Percentiles rank a stretch among this genome's conserved stretches.
phyloP scores from a whole-genome alignment of 768 basidiomycete species.

The Hortiboletus campestris region DNA sequence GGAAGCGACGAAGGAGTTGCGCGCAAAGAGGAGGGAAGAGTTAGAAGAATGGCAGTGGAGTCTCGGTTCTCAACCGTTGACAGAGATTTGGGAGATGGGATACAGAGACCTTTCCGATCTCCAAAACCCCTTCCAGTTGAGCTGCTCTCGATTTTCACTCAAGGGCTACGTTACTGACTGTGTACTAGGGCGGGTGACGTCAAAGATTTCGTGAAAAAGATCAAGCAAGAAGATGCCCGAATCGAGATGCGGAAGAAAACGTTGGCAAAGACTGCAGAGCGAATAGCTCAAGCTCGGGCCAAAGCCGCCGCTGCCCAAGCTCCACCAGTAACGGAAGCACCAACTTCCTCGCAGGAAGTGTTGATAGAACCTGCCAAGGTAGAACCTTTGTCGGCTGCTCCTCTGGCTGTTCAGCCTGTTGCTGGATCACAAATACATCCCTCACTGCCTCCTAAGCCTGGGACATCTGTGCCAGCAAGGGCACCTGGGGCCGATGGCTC shows the following conservation, averaged over 20 bases:
- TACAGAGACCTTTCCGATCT: constrained; percentile 63
- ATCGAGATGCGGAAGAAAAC: constrained; percentile 52
- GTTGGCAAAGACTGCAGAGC: constrained; percentile 38
- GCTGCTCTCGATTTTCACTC: constrained; percentile 22
- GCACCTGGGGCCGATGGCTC: constrained; percentile 34
- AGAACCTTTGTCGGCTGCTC: constrained; percentile 9
- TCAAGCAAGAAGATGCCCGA: constrained; percentile 62
- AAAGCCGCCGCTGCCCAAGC: constrained; percentile 35
- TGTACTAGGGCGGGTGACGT: constrained; percentile 62
- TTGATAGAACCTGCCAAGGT: constrained; percentile 19
- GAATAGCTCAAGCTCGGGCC: constrained; percentile 41
- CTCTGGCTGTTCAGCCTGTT: constrained; percentile 5
- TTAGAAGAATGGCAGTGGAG: constrained; percentile 62
- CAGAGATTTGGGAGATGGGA: constrained; percentile 84
- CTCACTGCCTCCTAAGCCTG: constrained; percentile 71
- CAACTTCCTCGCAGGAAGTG: constrained; percentile 18
- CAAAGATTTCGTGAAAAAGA: constrained; percentile 69
- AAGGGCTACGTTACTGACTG: neutral
- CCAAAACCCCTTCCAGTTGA: constrained; percentile 64
- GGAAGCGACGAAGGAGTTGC: constrained; percentile 53
- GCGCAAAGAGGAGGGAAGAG: constrained; percentile 55
- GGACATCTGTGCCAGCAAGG: constrained; percentile 35
- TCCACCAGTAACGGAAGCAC: constrained; percentile 20
- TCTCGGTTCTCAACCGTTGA: constrained; percentile 67
- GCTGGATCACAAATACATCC: constrained; percentile 56